Conservation (phyloP, 345 rosid species). For the Citrus inodora region DNA sequence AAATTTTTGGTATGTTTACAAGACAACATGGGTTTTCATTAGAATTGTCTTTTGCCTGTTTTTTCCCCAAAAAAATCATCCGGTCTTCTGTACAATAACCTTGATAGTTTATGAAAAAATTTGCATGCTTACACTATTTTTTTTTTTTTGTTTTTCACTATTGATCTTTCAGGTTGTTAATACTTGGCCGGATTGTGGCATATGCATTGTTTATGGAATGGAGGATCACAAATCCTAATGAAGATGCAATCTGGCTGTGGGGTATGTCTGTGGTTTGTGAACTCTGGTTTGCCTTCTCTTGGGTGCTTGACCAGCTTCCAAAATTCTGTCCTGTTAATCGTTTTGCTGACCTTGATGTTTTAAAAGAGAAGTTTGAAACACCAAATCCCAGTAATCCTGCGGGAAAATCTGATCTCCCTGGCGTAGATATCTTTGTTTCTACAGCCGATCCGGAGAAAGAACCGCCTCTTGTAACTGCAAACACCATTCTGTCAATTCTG, state of each 20-base stretch:
- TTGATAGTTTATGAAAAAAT: not conserved
- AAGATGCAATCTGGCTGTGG: constrained; percentile 85
- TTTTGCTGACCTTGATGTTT: constrained; percentile 46
- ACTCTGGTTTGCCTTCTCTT: constrained; percentile 85
- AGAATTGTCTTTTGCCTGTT: not conserved
- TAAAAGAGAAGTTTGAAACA: constrained; percentile 64
- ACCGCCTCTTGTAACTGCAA: constrained; percentile 80
- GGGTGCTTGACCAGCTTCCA: constrained; percentile 87
- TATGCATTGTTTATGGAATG: constrained; percentile 62
- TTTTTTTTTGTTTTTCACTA: not conserved
- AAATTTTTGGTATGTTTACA: not conserved
- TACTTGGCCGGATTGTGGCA: constrained; percentile 47
- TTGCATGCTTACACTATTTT: not conserved
- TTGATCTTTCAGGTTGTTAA: constrained; percentile 47
- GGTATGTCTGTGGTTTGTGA: constrained; percentile 71
- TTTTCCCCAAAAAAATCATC: no score
- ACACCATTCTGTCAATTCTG: constrained; percentile 76
- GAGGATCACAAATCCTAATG: constrained; percentile 67
- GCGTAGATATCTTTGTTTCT: constrained; percentile 75
- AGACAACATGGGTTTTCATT: not conserved
- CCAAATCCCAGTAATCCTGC: constrained; percentile 43
- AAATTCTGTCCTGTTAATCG: constrained; percentile 70
- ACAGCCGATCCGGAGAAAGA: constrained; percentile 88
- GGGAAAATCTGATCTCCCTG: constrained; percentile 78
- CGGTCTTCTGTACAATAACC: not conserved